Base-by-base conservation (phyloP, 169 alveolate species). In the Perkinsus marinus region DNA sequence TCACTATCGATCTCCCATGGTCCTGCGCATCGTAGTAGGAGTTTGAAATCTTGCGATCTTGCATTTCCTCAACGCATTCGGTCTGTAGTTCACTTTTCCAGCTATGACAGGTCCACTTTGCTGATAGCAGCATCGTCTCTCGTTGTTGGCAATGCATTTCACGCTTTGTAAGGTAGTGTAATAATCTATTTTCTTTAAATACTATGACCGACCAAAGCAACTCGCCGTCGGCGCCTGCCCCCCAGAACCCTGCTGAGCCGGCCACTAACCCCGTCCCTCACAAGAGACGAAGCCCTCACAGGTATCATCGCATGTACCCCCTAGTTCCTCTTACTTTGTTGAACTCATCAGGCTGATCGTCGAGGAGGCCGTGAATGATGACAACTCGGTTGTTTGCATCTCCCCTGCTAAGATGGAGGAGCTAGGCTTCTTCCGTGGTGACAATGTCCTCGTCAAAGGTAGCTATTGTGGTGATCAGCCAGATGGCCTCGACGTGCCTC, bases 301-400 rank as follows among this genome's bases (percentile, higher is more conserved):
- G 79, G 79, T 57, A n/a, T n/a, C n/a, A n/a, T n/a, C n/a, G n/a
- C n/a, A n/a, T n/a, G n/a, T n/a, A n/a, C n/a, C n/a, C n/a, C n/a
- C n/a, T n/a, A n/a, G n/a, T n/a, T n/a, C n/a, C n/a, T n/a, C n/a
- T n/a, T n/a, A n/a, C n/a, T n/a, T n/a, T n/a, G n/a, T n/a, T n/a
- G n/a, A n/a, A n/a, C n/a, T n/a, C n/a, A n/a, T 57, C 34, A 57
- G 99, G 93, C 96, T 98, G 41, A 94, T 98, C 57, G 99, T 97
- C 26, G 99, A 98, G 93, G 99, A 99, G 92, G 99, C 99, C n/a
- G 95, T 96, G 91, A 98, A 98, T 94, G 99, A 99, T 93, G 99
- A 99, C 95, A 98, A 98, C 96, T 97, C 99, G n/a, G 99, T 98
- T 39, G 98, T 98, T 89, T 97, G 98, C 68, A 94, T 99, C 93